Evolutionary conservation across 1,139 yeast genomes (phyloP).

Genomic region (Spencermartinsiella ligniputridi): DNA sequence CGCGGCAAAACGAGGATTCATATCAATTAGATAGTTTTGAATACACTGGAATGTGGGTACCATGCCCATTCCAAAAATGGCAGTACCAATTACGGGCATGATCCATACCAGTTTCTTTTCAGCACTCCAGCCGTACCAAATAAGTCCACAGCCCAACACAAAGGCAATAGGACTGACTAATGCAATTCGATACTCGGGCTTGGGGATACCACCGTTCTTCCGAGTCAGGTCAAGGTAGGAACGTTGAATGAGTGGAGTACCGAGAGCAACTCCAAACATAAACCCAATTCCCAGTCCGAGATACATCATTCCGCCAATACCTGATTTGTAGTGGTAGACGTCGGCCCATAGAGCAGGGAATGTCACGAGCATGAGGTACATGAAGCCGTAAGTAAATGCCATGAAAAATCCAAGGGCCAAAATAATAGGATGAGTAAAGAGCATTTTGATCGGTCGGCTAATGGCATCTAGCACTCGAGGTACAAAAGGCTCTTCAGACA

Average conservation of each 20-base stretch:
- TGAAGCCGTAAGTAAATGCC: slow-evolving; percentile 62
- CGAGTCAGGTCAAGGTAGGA: slow-evolving; percentile 37
- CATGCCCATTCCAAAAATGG: slow-evolving; percentile 52
- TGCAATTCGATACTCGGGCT: slow-evolving; percentile 54
- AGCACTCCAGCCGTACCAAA: slow-evolving; percentile 66
- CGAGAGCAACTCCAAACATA: slow-evolving; percentile 26
- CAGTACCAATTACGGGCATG: slow-evolving; percentile 54
- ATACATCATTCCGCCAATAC: slow-evolving; percentile 57
- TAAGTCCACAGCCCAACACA: slow-evolving; percentile 47
- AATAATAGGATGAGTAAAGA: slow-evolving; percentile 58
- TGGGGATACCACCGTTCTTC: slow-evolving; percentile 47
- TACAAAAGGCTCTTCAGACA: slow-evolving; percentile 29
- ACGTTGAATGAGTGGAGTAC: slow-evolving; percentile 42
- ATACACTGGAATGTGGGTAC: slow-evolving; percentile 56
- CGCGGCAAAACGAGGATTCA: slow-evolving; percentile 62
- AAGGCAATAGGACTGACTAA: slow-evolving; percentile 44
- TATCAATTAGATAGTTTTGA: slow-evolving; percentile 58
- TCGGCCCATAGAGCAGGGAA: slow-evolving; percentile 51
- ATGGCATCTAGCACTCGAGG: slow-evolving; percentile 30
- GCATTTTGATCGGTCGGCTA: slow-evolving; percentile 50
- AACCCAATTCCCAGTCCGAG: slow-evolving; percentile 50
- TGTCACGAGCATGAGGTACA: slow-evolving; percentile 56
- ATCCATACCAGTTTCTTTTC: slow-evolving; percentile 46
- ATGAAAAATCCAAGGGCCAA: slow-evolving; percentile 55
- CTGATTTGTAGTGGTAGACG: slow-evolving; percentile 44